A percentile compares a stretch with the other conserved stretches of the same genome.
Conservation (phyloP, 2,329 filamentous ascomycete genomes). For the Aureobasidium vineae region DNA sequence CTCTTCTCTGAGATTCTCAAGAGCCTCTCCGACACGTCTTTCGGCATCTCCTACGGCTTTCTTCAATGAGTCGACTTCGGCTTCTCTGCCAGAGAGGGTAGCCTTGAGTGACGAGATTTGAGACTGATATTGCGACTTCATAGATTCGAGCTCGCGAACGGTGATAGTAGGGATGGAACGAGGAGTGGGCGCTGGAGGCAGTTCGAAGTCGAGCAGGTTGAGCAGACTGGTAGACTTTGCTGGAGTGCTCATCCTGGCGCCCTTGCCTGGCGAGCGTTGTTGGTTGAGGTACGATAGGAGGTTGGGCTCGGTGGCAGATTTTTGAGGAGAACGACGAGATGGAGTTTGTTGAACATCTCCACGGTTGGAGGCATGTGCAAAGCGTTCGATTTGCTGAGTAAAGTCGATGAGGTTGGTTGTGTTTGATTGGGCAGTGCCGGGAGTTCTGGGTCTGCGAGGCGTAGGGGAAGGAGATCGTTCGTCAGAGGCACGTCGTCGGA, state of each 20-base stretch:
- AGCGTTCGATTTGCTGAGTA: constrained; percentile 69
- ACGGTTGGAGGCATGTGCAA: constrained; percentile 44
- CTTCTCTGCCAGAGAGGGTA: constrained; percentile 87
- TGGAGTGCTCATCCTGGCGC: constrained; percentile 42
- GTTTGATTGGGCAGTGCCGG: constrained; percentile 51
- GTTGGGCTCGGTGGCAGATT: constrained; percentile 50
- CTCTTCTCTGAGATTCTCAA: constrained; percentile 81
- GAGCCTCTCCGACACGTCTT: constrained; percentile 80
- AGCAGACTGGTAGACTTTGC: constrained; percentile 53
- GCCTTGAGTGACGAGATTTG: constrained; percentile 95
- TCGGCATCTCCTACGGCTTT: constrained; percentile 87
- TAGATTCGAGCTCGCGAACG: constrained; percentile 83
- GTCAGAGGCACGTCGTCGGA: constrained; percentile 44
- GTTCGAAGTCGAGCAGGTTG: constrained; percentile 83
- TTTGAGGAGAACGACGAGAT: constrained; percentile 50
- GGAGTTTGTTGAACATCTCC: constrained; percentile 39
- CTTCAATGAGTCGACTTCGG: constrained; percentile 84
- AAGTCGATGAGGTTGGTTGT: constrained; percentile 84
- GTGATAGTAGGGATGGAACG: constrained; percentile 88
- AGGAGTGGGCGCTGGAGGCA: constrained; percentile 90
- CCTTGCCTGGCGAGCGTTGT: constrained; percentile 44
- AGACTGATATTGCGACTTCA: constrained; percentile 87
- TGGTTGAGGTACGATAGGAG: constrained; percentile 45
- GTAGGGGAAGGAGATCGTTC: constrained; percentile 52
- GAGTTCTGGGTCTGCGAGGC: constrained; percentile 49